Base-by-base conservation (phyloP, 129 eudicot species). In the Pulicaria dysenterica region DNA sequence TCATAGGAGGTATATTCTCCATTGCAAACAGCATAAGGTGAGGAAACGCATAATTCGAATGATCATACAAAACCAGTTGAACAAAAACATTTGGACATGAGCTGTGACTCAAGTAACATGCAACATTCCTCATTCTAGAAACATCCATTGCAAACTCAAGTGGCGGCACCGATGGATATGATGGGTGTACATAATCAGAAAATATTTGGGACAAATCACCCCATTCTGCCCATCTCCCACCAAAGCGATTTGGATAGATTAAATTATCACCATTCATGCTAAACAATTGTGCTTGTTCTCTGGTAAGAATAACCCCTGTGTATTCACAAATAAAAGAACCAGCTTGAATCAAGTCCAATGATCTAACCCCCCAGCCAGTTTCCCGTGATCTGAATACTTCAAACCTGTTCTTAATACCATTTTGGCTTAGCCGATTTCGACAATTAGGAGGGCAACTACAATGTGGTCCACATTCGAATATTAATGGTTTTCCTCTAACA, bases 1-100 rank as follows among this genome's bases (percentile, higher is more conserved):
- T 80, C 86, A 93, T 66, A 19, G 98, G 98, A 79, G 98, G 95
- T 47, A 93, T 93, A 75, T 87, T 87, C 84, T 90, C 96, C 95
- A 85, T 73, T 11, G 96, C 96, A 80, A 87, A 90, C 60, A 90
- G 61, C 96, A 93, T 93, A 36, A 87, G 81, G 53, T 83, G 96
- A 47, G 98, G 98, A 49, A 89, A 93, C 46, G 79, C 79, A 16
- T 83, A 64, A 58, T 84, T 89, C 41, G 79, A 80, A 66, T 93
- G 98, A 79, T 93, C 98, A 82, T 82, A 82, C 66, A 93, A 76
- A 58, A 93, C 98, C 75, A 79, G 67, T 77, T 92, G 97, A 69
- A 83, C 91, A 8, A 92, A 43, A 31, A 89, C 94, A 79, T 92
- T 92, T 1, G 97, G 97, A 58, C 86, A 80, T 3, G 83, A 58